phyloP scores from a whole-genome alignment of 176 grass and related monocot species.

The Oryza nivara region DNA sequence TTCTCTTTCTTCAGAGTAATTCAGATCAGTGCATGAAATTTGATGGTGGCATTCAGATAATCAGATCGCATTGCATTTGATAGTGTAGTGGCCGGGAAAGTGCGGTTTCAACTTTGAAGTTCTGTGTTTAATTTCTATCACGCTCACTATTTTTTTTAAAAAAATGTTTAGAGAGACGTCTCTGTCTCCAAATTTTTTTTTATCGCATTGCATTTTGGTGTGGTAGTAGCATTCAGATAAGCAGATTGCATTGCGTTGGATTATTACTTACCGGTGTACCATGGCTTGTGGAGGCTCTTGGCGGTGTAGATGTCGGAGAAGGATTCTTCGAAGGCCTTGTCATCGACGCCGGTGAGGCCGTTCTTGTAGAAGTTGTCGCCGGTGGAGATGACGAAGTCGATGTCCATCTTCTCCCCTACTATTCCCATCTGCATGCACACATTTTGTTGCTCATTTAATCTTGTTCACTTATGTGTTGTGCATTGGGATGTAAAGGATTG shows the following conservation, averaged over 20 bases:
- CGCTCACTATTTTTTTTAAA: too few relatives aligned
- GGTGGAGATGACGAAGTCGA: conserved; percentile 72
- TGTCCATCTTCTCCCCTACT: conserved; percentile 52
- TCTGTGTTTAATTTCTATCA: too few relatives aligned
- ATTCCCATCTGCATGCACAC: conserved; percentile 54
- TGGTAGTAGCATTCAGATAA: too few relatives aligned
- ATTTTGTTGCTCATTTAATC: not conserved
- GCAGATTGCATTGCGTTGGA: not conserved
- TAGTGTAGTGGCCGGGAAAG: not conserved
- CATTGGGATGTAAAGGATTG: too few relatives aligned
- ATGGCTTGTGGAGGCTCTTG: conserved; percentile 72
- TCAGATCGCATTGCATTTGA: not conserved
- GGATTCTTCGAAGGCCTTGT: conserved; percentile 63
- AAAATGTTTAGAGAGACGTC: too few relatives aligned
- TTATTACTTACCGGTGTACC: conserved; percentile 60
- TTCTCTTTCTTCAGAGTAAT: too few relatives aligned
- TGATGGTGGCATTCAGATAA: too few relatives aligned
- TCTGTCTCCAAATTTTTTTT: too few relatives aligned
- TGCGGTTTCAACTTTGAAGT: too few relatives aligned
- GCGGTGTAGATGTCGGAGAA: conserved; percentile 70
- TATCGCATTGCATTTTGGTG: too few relatives aligned
- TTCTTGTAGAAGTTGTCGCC: conserved; percentile 77
- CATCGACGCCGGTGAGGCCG: conserved; percentile 55
- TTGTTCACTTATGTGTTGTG: too few relatives aligned
- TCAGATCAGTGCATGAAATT: not conserved